phyloP scores from a whole-genome alignment of 306 rosid genomes.

The Begonia masoniana region DNA sequence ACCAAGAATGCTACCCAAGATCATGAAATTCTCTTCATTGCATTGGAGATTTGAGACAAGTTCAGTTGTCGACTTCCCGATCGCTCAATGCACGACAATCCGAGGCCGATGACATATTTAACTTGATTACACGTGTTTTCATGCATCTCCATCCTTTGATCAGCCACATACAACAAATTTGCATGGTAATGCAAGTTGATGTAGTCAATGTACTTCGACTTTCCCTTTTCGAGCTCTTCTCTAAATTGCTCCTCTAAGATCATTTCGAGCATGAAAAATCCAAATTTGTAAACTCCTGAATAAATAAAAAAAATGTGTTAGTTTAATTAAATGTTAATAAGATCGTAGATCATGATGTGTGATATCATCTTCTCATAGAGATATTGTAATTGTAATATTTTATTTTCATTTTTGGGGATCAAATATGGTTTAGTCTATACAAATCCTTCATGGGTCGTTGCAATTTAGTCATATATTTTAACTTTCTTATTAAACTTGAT shows the following conservation, averaged over 20 bases:
- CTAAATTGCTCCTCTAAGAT: constrained; percentile 16
- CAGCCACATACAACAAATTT: constrained; percentile 25
- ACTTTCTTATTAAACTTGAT: too few relatives aligned
- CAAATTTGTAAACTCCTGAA: constrained; percentile 42
- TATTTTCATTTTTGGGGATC: too few relatives aligned
- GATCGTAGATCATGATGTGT: too few relatives aligned
- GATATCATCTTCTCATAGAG: too few relatives aligned
- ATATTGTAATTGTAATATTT: too few relatives aligned
- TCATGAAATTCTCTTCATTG: constrained; percentile 25
- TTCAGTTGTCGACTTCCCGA: constrained; percentile 21
- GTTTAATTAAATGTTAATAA: too few relatives aligned
- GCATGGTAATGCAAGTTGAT: constrained; percentile 28
- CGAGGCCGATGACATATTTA: constrained; percentile 23
- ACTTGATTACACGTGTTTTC: constrained; percentile 26
- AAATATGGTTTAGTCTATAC: too few relatives aligned
- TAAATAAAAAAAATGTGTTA: background rate
- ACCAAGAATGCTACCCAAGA: constrained; percentile 1
- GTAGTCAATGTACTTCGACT: constrained; percentile 24
- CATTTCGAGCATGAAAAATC: constrained; percentile 41
- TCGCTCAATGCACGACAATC: constrained; percentile 38
- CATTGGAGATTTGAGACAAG: constrained; percentile 18
- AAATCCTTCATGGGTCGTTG: too few relatives aligned
- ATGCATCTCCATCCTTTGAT: constrained; percentile 31
- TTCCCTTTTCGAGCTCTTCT: constrained; percentile 26
- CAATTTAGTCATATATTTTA: too few relatives aligned